Base-by-base conservation (phyloP, 2,329 filamentous ascomycete species). In the Paracamarosporium sp. region DNA sequence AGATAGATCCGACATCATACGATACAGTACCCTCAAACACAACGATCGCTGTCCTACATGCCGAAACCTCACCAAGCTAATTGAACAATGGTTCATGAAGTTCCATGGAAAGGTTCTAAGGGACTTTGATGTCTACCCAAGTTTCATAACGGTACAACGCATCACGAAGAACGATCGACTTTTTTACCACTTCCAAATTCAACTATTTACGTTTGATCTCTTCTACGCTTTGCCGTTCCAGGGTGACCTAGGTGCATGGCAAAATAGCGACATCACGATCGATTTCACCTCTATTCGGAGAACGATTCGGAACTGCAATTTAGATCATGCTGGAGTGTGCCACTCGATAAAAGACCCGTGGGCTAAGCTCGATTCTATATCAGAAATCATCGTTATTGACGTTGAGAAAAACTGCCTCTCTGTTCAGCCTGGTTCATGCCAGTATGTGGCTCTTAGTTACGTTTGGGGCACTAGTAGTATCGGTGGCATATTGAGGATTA, bases 281-380 rank as follows among this genome's bases (percentile, higher is more conserved):
- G 33, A 36, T n/a, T 9, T 36, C 33, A 15, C n/a, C 6, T 36
- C 33, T 4, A 9, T 36, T 15, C 33, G 6, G 11, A 36, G 13
- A 41, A 17, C 38, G 6, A 22, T 22, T 6, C n/a, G 13, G 5
- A 24, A 9, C n/a, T 56, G 58, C 47, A 40, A 50, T 33, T 25
- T 44, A 30, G 36, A 53, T n/a, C 50, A 53, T 33, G 50, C 30
- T 28, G 50, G 50, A 20, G 35, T n/a, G 4, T 53, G 50, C 28
- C 50, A 53, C 27, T 31, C 40, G 3, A 45, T 53, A 11, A n/a
- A 2, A 5, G 40, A 53, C 11, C 50, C 50, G 15, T 53, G 31
- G 36, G n/a, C 15, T 30, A 22, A 25, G 12, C n/a, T 53, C 22
- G 50, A 53, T n/a, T 30, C 25, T 33, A 24, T 30, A 7, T 15